Evolutionary conservation across 495 filamentous ascomycete species (phyloP), one percentile per base, ranked within the genome.

Genomic region (Rhizodiscina lignyota): DNA sequence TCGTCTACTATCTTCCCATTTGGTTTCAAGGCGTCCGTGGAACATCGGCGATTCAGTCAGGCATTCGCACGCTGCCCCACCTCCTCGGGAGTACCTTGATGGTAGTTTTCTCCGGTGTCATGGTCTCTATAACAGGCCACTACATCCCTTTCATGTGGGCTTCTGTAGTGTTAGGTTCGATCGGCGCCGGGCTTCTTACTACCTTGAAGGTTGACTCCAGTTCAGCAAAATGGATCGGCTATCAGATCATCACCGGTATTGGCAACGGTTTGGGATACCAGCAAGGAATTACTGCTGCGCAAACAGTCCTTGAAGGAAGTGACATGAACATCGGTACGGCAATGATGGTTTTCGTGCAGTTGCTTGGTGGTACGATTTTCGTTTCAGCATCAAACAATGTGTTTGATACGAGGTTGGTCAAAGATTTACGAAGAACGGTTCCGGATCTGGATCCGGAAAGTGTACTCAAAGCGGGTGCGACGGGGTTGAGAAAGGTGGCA

Each of bases 341-440:
- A 4, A 18, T 56, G 2, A 41, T 55, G 11, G 47, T 54, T 22
- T 50, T 59, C 42, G 29, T 19, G 12, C 55, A 55, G 37, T 37
- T 42, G 1, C 37, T 56, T 2, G 51, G 53, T 4, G 51, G 47
- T 10, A 49, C 55, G 6, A 35, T 59, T 28, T 54, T 56, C 32
- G 38, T 53, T 4, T 42, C 46, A n/a, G 52, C 56, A 11, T 46
- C 37, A 0, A 49, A 59, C 36, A 56, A 56, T 34, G 32, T 51
- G 20, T 55, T 59, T 41, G 33, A 39, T 19, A 26, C 30, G 8
- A 29, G 29, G 6, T 30, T 51, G 6, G 32, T 51, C 30, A 34
- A 20, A 11, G 32, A 41, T 5, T 51, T n/a, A 26, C 4, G 2
- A 29, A 33, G 5, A 6, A 19, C 12, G 1, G 34, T 43, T 12